phyloP scores from a whole-genome alignment of 805 yeast species.

The Myxozyma geophila region DNA sequence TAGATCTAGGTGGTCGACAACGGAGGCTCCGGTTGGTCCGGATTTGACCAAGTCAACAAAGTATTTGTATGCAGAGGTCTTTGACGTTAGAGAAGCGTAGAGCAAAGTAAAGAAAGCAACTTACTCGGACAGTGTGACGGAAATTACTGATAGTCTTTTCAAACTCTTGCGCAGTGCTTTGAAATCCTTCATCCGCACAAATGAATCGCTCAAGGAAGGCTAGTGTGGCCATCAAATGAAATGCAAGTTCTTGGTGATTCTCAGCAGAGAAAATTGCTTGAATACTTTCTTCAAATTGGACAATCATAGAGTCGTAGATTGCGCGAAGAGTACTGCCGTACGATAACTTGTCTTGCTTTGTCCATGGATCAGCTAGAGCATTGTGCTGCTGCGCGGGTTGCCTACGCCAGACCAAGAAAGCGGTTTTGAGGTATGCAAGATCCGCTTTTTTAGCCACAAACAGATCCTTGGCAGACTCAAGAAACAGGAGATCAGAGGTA shows the following conservation, averaged over 20 bases:
- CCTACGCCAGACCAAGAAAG: conserved; percentile 1
- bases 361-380: conserved; percentile 19
- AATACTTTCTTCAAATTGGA: neutral
- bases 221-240: neutral
- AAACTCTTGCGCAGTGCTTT: conserved; percentile 16
- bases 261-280: neutral
- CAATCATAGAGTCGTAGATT: conserved; percentile 6
- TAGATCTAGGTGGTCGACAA: conserved; percentile 2
- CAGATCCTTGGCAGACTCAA: conserved; percentile 54
- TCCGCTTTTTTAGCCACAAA: conserved; percentile 27
- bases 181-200: conserved; percentile 18
- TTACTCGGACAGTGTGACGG: conserved; percentile 1
- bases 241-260: neutral
- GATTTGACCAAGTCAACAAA: conserved; percentile 4
- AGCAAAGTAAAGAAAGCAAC: neutral
- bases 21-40: neutral
- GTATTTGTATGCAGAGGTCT: conserved; percentile 14
- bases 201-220: conserved; percentile 22
- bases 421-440: neutral
- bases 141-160: conserved; percentile 1
- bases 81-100: neutral
- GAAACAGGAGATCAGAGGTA: conserved; percentile 55
- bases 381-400: neutral
- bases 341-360: conserved; percentile 19
- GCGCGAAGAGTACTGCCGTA: conserved; percentile 14